Evolutionary conservation across 179 eudicot genomes (phyloP).

Genomic region (Pouteria campechiana): DNA sequence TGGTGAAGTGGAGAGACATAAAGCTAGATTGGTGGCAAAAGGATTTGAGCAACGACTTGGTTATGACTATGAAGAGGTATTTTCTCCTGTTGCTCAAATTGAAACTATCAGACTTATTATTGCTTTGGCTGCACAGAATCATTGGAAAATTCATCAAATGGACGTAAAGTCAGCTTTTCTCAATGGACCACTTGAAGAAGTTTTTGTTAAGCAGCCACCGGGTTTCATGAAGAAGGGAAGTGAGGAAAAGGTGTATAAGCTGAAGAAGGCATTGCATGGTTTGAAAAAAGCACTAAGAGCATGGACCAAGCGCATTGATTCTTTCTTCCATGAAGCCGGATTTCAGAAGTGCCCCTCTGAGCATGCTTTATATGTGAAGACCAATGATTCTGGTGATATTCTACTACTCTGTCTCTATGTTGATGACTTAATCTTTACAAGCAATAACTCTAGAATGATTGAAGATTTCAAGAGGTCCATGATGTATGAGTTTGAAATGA

Average conservation of each 20-base stretch:
- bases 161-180: not conserved
- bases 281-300: slow-evolving; percentile 7
- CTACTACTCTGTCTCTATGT: slow-evolving; percentile 7
- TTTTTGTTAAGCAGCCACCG: not conserved
- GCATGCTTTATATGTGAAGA: slow-evolving; percentile 2
- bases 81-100: not conserved
- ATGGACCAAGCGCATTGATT: slow-evolving; percentile 5
- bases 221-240: not conserved
- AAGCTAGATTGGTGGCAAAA: slow-evolving; percentile 7
- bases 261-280: slow-evolving; percentile 3
- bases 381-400: not conserved
- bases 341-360: slow-evolving; percentile 4
- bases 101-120: not conserved
- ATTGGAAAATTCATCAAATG: not conserved
- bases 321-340: not conserved
- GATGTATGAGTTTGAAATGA: slow-evolving; percentile 11
- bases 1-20: slow-evolving; percentile 3
- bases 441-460: slow-evolving; percentile 1
- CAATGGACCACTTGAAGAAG: not conserved
- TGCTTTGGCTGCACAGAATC: not conserved
- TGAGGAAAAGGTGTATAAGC: slow-evolving; percentile 3
- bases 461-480: slow-evolving; percentile 7
- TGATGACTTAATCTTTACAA: slow-evolving; percentile 6
- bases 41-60: not conserved
- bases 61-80: not conserved